These are phyloP conservation scores for Candida sojae DNA, from an alignment of 1,139 yeast species.

Conservation along the genomic window DNA sequence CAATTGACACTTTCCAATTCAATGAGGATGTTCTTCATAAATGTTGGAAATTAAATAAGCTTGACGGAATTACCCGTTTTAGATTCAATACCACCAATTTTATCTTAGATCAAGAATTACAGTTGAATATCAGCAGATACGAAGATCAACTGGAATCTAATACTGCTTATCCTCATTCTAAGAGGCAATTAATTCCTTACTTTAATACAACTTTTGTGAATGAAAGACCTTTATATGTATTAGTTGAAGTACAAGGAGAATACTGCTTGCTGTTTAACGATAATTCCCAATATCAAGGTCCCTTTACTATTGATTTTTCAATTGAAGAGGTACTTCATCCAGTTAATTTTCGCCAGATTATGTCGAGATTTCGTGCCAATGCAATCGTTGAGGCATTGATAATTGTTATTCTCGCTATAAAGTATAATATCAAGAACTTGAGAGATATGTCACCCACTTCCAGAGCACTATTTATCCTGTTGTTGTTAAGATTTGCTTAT, in stretches of 20 bases:
- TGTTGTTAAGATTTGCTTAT: not conserved
- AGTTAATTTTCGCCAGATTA: not conserved
- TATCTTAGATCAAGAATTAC: not conserved
- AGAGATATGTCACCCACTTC: not conserved
- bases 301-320: not conserved
- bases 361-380: not conserved
- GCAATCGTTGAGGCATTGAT: slow-evolving; percentile 1
- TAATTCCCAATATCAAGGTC: no score
- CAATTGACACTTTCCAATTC: not conserved
- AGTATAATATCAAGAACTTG: not conserved
- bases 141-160: no score
- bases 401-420: not conserved
- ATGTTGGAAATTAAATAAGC: not conserved
- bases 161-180: no score
- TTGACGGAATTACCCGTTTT: not conserved
- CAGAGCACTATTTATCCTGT: not conserved
- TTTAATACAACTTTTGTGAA: no score
- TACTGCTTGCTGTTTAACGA: no score
- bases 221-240: no score
- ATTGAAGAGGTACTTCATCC: not conserved
- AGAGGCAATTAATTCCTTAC: no score
- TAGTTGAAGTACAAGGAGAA: no score
- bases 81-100: not conserved
- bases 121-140: not conserved
- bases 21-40: not conserved